Evolutionary conservation across 192 early-diverging fungal genomes (phyloP), one percentile per base, ranked within the genome.

Genomic region (Ambispora gerdemannii): DNA sequence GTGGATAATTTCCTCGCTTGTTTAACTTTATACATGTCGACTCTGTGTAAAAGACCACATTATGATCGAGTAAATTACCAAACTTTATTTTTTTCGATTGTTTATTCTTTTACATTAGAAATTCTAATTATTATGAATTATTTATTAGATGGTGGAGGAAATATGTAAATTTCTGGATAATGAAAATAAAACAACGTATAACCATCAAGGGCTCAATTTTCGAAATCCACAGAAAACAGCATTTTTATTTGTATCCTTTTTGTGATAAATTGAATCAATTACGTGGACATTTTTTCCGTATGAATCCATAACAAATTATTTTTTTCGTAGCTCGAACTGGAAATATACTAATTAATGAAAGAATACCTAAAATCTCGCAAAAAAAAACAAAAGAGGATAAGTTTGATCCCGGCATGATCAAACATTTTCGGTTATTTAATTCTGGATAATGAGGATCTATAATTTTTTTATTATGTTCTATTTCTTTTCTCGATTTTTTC

Each of bases 181-280:
- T 60, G 68, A 70, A 32, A 70, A 70, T 47, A 32, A 47, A 27
- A 50, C 22, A 13, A 27, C 27, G 22, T 70, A 70, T 60, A 70
- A 70, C 47, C n/a, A 22, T 8, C 31, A 60, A 19, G 68, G 68
- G 25, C 56, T 70, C 36, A 70, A 59, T 60, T 70, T 70, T 19
- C 33, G 68, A 31, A 31, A 70, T 70, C 68, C 68, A 22, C 43
- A 24, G 32, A 36, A 31, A 43, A 70, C 22, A 36, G 58, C 68
- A 4, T 70, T 70, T 50, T 50, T 70, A 70, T 70, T 60, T 61
- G 68, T 70, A 70, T 70, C 68, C 68, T 60, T 70, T 70, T 56
- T 65, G 6, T 20, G 7, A 25, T 28, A 8, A 17, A 1, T 30
- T 50, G 25, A 4, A 50, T 49, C 43, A n/a, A 30, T 49, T 50